phyloP scores from a whole-genome alignment of 768 basidiomycete genomes.

The Leccinum fibrillosum region DNA sequence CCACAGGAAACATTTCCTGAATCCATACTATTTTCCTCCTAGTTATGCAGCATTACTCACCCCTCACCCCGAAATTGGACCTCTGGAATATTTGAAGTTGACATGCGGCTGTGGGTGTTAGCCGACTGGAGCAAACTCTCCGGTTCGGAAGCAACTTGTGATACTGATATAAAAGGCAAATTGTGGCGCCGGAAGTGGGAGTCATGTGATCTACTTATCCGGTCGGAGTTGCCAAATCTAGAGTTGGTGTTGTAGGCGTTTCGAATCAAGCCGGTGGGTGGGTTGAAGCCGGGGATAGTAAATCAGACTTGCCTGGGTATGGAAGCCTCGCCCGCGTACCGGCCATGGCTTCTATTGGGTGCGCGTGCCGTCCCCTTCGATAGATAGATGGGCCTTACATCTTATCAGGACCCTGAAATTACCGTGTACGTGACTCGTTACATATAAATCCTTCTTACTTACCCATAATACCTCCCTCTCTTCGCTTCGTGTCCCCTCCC shows the following conservation, averaged over 20 bases:
- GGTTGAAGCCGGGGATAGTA: not conserved
- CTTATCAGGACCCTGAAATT: constrained; percentile 33
- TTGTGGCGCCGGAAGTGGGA: constrained; percentile 3
- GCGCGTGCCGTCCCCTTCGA: constrained; percentile 26
- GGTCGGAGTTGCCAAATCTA: constrained; percentile 18
- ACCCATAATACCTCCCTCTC: constrained; percentile 12
- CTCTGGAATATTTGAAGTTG: not conserved
- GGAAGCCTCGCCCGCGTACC: constrained; percentile 23
- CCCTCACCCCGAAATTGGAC: no score
- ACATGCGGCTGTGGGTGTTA: constrained; percentile 19
- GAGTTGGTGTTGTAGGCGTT: constrained; percentile 10
- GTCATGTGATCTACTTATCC: constrained; percentile 16
- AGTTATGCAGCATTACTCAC: no score
- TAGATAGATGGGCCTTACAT: constrained; percentile 28
- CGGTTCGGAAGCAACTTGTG: constrained; percentile 17
- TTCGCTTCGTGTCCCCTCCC: constrained; percentile 23
- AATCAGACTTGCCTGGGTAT: constrained; percentile 17
- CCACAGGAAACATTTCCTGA: not conserved
- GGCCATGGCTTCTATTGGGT: constrained; percentile 30
- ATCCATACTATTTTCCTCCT: not conserved
- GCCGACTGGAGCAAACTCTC: constrained; percentile 16
- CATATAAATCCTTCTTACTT: constrained; percentile 28
- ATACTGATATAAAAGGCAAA: constrained; percentile 9
- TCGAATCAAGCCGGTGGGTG: constrained; percentile 2
- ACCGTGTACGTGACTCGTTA: constrained; percentile 32